Base-by-base conservation (phyloP, 306 rosid genomes). In the Ziziphus jujuba region DNA sequence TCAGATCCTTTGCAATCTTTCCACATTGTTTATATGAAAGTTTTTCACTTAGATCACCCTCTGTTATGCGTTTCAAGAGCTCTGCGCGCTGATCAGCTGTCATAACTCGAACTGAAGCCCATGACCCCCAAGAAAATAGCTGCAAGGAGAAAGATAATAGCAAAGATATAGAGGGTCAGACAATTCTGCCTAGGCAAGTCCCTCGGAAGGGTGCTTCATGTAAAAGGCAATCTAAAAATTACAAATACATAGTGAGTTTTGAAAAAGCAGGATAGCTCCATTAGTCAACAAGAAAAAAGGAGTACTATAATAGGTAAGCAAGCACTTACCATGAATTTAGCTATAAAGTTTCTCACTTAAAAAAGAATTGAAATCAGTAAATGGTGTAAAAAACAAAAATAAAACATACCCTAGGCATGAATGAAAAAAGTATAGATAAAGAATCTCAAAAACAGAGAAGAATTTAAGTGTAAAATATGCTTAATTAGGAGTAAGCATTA, bases 81-180 rank as follows among this genome's bases (percentile, higher is more conserved):
- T 86, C 85, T 59, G 83, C 85, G 71, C 96, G 96, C 60, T 93
- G 97, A 57, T 81, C 91, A 56, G 90, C 85, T 60, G 95, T 90
- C 96, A 90, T 93, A 59, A 93, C 85, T 72, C 79, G 87, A 52
- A 71, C 70, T 54, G 92, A 86, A 59, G 98, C 84, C 98, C 98
- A 93, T 21, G 96, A 90, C 47, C 91, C 87, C 70, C 55, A 80
- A 73, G 69, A 87, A 61, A 73, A 93, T 56, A 83, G 88, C 98
- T 93, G 74, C 57, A 31, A 54, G 2, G 19, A 54, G 25, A 63
- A 25, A 51, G 50, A 24, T 34, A 19, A 71, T 38, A 15, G 31
- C 38, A 24, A 61, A 59, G 64, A 59, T 24, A 49, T 52, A 67
- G 53, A 16, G 36, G 24, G 66, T 57, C 52, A 3, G 9, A 21